Base-by-base conservation (phyloP, 441 rosid species). In the Populus hybrid region DNA sequence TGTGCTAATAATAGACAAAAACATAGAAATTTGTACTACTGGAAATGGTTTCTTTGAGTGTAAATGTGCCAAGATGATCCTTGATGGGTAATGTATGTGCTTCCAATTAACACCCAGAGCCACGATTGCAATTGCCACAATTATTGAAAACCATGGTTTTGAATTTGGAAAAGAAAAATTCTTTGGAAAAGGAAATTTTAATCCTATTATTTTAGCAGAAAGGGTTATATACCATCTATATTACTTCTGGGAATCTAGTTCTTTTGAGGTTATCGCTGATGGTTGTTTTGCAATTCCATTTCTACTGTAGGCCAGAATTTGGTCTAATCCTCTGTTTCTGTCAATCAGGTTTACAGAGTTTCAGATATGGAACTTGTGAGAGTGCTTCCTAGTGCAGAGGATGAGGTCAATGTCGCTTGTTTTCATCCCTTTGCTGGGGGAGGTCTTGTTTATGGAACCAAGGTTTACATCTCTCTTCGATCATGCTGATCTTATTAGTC, bases 381-480 rank as follows among this genome's bases (percentile, higher is more conserved):
- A 88, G 97, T 94, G 75, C 95, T 91, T 74, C 95, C 98, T 69
- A 94, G 94, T 75, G 89, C 91, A 28, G 98, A 94, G 78, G 98
- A 94, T 85, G 98, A 91, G 87, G 98, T 94, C 71, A 94, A 93
- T 81, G 97, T 94, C 67, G 97, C 95, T 76, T 90, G 97, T 81
- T 91, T 89, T 83, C 97, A 90, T 88, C 97, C 95, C 79, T 88
- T 86, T 73, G 91, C 91, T 16, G 97, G 98, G 38, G 94, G 94
- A n/a, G 98, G 98, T 63, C 97, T 91, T 86, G 91, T 90, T 9
- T 95, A 92, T 86, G 99, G 99, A 79, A 94, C 98, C 61, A 95
- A 95, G 97, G 97, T 90, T 26, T 38, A 84, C 68, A 61, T 16
- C 64, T 68, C 38, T 21, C 1, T n/a, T 1, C 4, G 65, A 69